Base-by-base conservation (phyloP, 2,329 filamentous ascomycete genomes). In the Fusarium tricinctum region DNA sequence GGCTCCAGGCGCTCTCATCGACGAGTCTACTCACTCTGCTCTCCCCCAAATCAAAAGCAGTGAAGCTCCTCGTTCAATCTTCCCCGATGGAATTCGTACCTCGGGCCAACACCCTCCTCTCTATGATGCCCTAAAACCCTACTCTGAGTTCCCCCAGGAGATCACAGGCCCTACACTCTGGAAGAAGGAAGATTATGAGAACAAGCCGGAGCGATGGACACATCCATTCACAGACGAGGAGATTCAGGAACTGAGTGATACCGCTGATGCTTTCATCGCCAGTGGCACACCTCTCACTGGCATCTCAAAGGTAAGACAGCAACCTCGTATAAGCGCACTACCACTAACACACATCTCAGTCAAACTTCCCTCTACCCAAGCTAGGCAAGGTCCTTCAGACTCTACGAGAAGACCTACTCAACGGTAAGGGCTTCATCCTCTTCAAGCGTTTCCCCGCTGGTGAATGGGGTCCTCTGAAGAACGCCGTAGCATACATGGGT, bases 401-500 rank as follows among this genome's bases (percentile, higher is more conserved):
- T 2, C 74, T 84, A 4, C 79, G 82, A 26, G 70, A 78, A 15
- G 81, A 84, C 67, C 78, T 85, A 20, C 79, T 97, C 57, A 88
- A 97, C 76, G 93, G 92, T 68, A 96, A 96, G 75, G 94, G 94
- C 17, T 97, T 97, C 81, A 91, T 96, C 67, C 86, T 97, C 15
- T 96, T 97, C 84, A 97, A 96, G 78, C 89, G 91, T 51, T 90
- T 97, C 77, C 93, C 93, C 1, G 92, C 94, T 1, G 74, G 86
- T 43, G 77, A 86, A 79, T 97, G 94, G 94, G 89, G 90, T 0
- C 87, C 88, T 52, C 86, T 89, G 76, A 97, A 97, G 81, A 92
- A 89, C 13, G 93, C 93, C 9, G 89, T 93, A 13, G 93, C 91
- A n/a, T 97, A 97, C 81, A 94, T 97, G 90, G 94, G 94, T 6